Base-by-base conservation (phyloP, 148 eudicot genomes). In the Suaeda aralocaspica region DNA sequence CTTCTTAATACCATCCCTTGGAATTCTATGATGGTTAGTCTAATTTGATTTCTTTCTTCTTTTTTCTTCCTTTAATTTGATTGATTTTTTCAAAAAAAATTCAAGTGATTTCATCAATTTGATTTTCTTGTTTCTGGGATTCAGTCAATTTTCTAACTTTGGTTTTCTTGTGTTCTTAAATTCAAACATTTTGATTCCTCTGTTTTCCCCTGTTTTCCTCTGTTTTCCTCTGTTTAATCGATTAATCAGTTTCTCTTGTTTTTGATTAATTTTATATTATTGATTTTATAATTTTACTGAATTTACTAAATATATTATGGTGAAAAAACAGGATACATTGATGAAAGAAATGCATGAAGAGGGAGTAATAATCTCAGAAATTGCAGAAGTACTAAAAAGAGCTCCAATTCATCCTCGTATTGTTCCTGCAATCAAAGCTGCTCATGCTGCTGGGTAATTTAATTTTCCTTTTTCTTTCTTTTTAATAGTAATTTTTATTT, bases 1-100 rank as follows among this genome's bases (percentile, higher is more conserved):
- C 91, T 92, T 41, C 85, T 86, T 64, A 78, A 86, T 25, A 84
- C 91, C 78, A 83, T 86, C 87, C 96, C 96, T 21, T 89, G 88
- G 96, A 87, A 89, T 69, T 25, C 90, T 36, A 73, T 88, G 52
- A 92, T 92, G 93, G 92, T 91, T 4, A 44, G 78, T 79, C 30
- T 74, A 30, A 71, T 42, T 26, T 56, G 25, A 1, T 9, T 15
- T 42, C 25, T 42, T 2, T 30, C 26, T 12, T 34, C 14, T 1
- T 56, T 14, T 5, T 15, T n/a, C 2, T 6, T 44, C 18, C 44
- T 8, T 2, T 13, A 1, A 14, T 49, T 19, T 49, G 0, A 36
- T 36, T 36, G 5, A 36, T 36, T 36, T 36, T 36, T 8, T 3
- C 4, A 36, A 4, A 36, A 36, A 36, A 4, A 36, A 36, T 3